A percentile compares a stretch with the other conserved stretches of the same genome.
phyloP scores from a whole-genome alignment of 2,329 filamentous ascomycete species.

The Penicillium digitatum region DNA sequence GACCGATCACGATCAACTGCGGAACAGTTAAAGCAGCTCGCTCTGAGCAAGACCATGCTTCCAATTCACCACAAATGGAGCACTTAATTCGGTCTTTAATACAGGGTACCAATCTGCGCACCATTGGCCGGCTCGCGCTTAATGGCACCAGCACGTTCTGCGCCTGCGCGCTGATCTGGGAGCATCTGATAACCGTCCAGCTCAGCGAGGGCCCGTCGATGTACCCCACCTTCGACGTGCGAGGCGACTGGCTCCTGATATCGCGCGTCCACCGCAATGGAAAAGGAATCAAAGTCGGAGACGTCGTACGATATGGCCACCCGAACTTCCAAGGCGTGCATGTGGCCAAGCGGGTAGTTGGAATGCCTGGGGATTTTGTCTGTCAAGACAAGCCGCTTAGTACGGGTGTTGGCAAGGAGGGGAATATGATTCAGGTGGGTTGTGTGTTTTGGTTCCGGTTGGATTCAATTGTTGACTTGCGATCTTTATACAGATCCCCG shows the following conservation, averaged over 20 bases:
- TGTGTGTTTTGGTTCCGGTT: background rate
- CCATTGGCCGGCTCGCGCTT: slow-evolving; percentile 28
- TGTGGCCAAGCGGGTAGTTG: slow-evolving; percentile 75
- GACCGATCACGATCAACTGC: slow-evolving; percentile 7
- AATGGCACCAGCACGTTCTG: slow-evolving; percentile 36
- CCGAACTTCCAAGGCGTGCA: slow-evolving; percentile 60
- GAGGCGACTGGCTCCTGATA: slow-evolving; percentile 66
- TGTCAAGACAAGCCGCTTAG: slow-evolving; percentile 41
- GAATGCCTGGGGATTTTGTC: slow-evolving; percentile 62
- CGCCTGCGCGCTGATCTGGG: slow-evolving; percentile 38
- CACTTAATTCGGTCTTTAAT: slow-evolving; percentile 29
- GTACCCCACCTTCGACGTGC: slow-evolving; percentile 73
- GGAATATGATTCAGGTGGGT: slow-evolving; percentile 51
- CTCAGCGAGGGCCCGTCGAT: slow-evolving; percentile 72
- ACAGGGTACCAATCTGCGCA: slow-evolving; percentile 19
- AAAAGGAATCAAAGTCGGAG: slow-evolving; percentile 67
- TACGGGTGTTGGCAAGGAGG: slow-evolving; percentile 28
- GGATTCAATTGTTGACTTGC: slow-evolving; percentile 1
- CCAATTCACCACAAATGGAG: slow-evolving; percentile 24
- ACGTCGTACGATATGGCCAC: slow-evolving; percentile 74
- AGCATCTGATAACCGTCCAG: slow-evolving; percentile 61
- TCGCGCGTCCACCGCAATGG: slow-evolving; percentile 67
- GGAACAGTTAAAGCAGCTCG: slow-evolving; percentile 4
- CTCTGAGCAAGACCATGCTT: slow-evolving; percentile 3
- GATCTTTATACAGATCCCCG: slow-evolving; percentile 61